Evolutionary conservation across 192 early-diverging fungal genomes (phyloP).

Genomic region (Coemansia brasiliensis): DNA sequence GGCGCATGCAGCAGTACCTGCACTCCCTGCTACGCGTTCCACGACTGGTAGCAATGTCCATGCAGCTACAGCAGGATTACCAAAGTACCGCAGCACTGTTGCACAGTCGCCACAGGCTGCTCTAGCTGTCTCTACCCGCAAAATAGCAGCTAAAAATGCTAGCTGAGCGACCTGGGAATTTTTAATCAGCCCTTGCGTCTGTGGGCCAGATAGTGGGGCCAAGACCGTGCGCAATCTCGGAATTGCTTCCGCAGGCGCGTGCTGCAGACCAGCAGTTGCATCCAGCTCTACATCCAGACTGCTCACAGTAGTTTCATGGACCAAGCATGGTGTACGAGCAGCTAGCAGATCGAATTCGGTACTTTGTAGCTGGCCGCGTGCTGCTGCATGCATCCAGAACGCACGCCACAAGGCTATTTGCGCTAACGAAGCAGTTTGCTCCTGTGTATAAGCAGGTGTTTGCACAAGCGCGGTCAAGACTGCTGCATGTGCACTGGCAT

Average conservation of each 20-base stretch:
- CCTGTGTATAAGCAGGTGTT: slow-evolving; percentile 60
- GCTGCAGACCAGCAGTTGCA: slow-evolving; percentile 79
- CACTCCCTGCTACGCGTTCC: slow-evolving; percentile 71
- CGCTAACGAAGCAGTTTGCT: slow-evolving; percentile 60
- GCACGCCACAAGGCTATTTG: slow-evolving; percentile 76
- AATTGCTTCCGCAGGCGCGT: slow-evolving; percentile 40
- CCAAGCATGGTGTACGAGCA: slow-evolving; percentile 79
- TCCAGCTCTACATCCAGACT: slow-evolving; percentile 87
- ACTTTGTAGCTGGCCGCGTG: slow-evolving; percentile 66
- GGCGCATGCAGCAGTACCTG: slow-evolving; percentile 21
- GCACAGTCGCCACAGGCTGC: slow-evolving; percentile 68
- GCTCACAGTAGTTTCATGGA: slow-evolving; percentile 66
- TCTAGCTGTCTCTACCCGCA: slow-evolving; percentile 80
- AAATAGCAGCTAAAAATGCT: slow-evolving; percentile 80
- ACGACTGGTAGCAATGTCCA: slow-evolving; percentile 72
- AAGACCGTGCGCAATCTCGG: slow-evolving; percentile 54
- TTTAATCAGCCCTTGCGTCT: slow-evolving; percentile 61
- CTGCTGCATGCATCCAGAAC: slow-evolving; percentile 87
- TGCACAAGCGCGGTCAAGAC: slow-evolving; percentile 58
- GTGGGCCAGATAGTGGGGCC: slow-evolving; percentile 55
- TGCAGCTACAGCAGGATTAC: slow-evolving; percentile 80
- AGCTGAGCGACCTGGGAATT: slow-evolving; percentile 68
- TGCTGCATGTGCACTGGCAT: no score
- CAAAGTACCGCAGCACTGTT: slow-evolving; percentile 78
- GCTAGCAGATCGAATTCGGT: no score